A percentile compares a stretch with the other conserved stretches of the same genome.
phyloP scores from a whole-genome alignment of 768 basidiomycete genomes.

The Rhodotorula toruloides region DNA sequence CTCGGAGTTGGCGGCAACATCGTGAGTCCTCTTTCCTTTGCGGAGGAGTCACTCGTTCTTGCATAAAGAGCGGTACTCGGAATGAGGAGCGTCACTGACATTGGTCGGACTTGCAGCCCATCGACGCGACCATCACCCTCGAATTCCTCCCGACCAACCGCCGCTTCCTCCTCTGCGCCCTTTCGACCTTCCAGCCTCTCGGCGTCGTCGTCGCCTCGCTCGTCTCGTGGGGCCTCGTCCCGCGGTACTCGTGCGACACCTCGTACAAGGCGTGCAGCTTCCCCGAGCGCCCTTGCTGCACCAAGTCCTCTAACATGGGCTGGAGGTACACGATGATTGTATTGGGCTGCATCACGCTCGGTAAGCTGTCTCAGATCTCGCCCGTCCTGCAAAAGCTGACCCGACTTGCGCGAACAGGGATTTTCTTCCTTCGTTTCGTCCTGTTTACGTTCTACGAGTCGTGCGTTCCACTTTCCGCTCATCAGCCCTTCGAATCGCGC shows the following conservation, averaged over 20 bases:
- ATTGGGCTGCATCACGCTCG: conserved; percentile 46
- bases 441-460: conserved; percentile 47
- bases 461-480: neutral
- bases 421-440: conserved; percentile 49
- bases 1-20: conserved; percentile 49
- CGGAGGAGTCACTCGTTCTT: too few species aligned
- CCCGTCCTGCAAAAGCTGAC: neutral
- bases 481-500: too few species aligned
- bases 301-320: conserved; percentile 47
- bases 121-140: conserved; percentile 48
- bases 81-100: too few species aligned
- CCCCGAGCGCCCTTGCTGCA: conserved; percentile 45
- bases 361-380: neutral
- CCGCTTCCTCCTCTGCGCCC: conserved; percentile 39
- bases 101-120: conserved; percentile 36
- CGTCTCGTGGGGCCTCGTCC: conserved; percentile 26
- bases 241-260: conserved; percentile 39
- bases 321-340: conserved; percentile 48
- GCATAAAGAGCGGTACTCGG: too few species aligned
- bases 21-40: neutral
- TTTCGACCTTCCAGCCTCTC: conserved; percentile 50
- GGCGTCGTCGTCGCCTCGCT: conserved; percentile 44
- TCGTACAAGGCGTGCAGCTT: conserved; percentile 12
- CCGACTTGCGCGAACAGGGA: neutral
- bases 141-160: conserved; percentile 47